Evolutionary conservation across 148 eudicot genomes (phyloP), one percentile per base, ranked within the genome.

Genomic region (Chenopodium quinoa): DNA sequence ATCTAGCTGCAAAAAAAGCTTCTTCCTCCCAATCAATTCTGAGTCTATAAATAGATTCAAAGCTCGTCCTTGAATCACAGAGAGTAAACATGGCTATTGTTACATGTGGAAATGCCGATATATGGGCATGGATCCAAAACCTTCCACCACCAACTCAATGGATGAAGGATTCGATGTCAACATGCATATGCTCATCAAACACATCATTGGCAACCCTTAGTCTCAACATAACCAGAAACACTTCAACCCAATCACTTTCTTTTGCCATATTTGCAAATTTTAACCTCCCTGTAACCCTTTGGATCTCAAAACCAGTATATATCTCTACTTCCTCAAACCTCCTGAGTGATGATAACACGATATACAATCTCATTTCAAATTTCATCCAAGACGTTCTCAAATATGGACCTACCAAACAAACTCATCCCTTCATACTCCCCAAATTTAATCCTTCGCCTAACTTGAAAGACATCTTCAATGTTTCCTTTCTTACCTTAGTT

Each of bases 101-200:
- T 71, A 77, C 89, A 78, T 84, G 87, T 71, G 73, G 82, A 46
- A 84, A 86, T 75, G 85, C 90, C 10, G 88, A 95, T 82, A 74
- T 89, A 74, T 95, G 92, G 90, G 68, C 87, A 60, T 95, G 98
- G 97, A 90, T 95, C 58, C 89, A 86, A 34, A 93, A 75, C 78
- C 91, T 92, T 72, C 96, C 98, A 71, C 93, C 89, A 64, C 75
- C 77, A 22, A 40, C 77, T 69, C 86, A 91, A 84, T 92, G 94
- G 97, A 85, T 80, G 73, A 76, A 75, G 25, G 71, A 93, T 71
- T 81, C 85, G 31, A 82, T 89, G 79, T 89, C 94, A 31, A 88
- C 79, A 25, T 73, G 82, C 81, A 83, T 93, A 11, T 93, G 89
- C 74, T 84, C 89, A 80, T 89, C 89, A 46, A 76, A 78, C 72